Conservation (phyloP, 192 early-diverging fungal species). For the Backusella macrospora region DNA sequence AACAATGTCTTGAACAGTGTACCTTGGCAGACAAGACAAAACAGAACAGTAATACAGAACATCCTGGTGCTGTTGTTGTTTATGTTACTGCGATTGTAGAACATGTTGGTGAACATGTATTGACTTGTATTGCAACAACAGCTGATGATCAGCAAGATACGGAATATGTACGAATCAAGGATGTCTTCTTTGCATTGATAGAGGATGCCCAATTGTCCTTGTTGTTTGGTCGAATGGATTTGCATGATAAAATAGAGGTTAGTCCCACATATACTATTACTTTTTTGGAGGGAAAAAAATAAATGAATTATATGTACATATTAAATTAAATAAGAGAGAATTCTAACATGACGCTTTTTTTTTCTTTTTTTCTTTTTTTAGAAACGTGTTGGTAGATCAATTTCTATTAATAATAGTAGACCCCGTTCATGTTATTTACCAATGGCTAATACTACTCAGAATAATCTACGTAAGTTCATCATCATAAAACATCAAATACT, state of each 20-base stretch:
- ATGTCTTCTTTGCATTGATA: slow-evolving; percentile 51
- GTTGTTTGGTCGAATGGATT: slow-evolving; percentile 53
- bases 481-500: background rate
- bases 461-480: slow-evolving; percentile 8
- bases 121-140: slow-evolving; percentile 48
- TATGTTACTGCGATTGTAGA: slow-evolving; percentile 62
- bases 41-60: background rate
- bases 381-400: slow-evolving; percentile 20
- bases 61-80: slow-evolving; percentile 45
- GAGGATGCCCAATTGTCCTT: slow-evolving; percentile 55
- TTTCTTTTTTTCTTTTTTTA: too few species aligned
- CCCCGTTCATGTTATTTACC: slow-evolving; percentile 6
- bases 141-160: slow-evolving; percentile 48
- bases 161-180: slow-evolving; percentile 48
- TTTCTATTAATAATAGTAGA: background rate
- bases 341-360: background rate
- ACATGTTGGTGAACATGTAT: slow-evolving; percentile 59
- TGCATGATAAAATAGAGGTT: slow-evolving; percentile 35
- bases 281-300: background rate
- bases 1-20: slow-evolving; percentile 55
- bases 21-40: slow-evolving; percentile 48
- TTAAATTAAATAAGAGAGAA: background rate
- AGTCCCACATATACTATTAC: background rate
- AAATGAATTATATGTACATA: too few species aligned
- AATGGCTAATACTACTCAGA: background rate